Evolutionary conservation across 2,329 filamentous ascomycete genomes (phyloP), one percentile per base, ranked within the genome.

Genomic region (Phialemonium atrogriseum): DNA sequence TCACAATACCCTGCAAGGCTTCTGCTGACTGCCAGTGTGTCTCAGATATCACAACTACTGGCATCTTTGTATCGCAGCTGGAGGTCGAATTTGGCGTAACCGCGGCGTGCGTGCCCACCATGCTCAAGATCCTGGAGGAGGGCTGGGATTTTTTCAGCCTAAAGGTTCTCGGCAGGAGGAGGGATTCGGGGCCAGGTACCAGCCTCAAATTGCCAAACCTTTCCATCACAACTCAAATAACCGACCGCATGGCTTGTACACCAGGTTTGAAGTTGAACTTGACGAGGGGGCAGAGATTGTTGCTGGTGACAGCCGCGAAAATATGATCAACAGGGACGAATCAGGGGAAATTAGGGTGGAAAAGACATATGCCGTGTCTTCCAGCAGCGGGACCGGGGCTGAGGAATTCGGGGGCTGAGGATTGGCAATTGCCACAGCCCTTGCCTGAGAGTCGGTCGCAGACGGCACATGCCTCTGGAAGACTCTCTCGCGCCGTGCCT

Each of bases 31-130:
- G 24, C 7, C n/a, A n/a, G n/a, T n/a, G n/a, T n/a, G 7, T 12
- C 7, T 14, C 24, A 25, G 24, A 12, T 12, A 25, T 25, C 24
- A 25, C 24, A 7, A 25, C 24, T 7, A 25, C 24, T 11, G 24
- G 24, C n/a, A 25, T 25, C 24, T 25, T 25, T 25, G 24, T 25
- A 7, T 25, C 24, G 7, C 24, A 25, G 15, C 24, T 25, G 11
- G 24, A 25, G 24, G 24, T 25, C 7, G 24, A 25, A 25, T 25
- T 25, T 14, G 24, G 24, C 24, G 24, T 25, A 11, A 14, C 24
- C n/a, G 24, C 24, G 7, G 24, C 24, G 7, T 25, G 24, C 24
- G 24, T 25, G 8, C 24, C 24, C 8, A 25, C 24, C 8, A 14
- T 25, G 24, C 24, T 25, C 15, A 11, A 14, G 8, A 12, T 25